Percentiles rank a stretch among this genome's conserved stretches.
Evolutionary conservation across 805 yeast species (phyloP).

Genomic region (Starmerella tilneyi): DNA sequence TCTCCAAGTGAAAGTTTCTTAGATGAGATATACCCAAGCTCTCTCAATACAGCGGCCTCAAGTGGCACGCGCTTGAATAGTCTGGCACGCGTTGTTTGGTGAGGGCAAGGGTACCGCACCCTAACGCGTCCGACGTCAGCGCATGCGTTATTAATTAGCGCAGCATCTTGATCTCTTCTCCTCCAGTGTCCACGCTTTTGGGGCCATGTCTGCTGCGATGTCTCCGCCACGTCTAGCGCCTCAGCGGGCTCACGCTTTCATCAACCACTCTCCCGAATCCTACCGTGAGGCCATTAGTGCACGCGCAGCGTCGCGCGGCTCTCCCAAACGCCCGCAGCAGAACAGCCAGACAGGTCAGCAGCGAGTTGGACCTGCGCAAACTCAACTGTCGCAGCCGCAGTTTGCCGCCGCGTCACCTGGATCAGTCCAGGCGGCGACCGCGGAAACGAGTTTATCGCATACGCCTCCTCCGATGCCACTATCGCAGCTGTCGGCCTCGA

Average conservation of each 20-base stretch:
- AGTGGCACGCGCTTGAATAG: background rate
- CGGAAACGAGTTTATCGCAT: too few species aligned
- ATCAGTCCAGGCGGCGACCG: too few species aligned
- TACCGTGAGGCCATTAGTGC: conserved; percentile 39
- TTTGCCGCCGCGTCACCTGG: too few species aligned
- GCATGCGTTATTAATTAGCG: conserved; percentile 4
- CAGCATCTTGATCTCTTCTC: background rate
- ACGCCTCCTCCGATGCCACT: too few species aligned
- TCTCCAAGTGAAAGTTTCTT: too few species aligned
- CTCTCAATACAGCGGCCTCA: too few species aligned
- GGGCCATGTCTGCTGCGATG: conserved; percentile 11
- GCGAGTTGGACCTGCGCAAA: too few species aligned
- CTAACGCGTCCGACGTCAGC: conserved; percentile 6
- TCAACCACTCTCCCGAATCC: conserved; percentile 84
- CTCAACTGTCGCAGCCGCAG: too few species aligned
- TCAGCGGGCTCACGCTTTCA: conserved; percentile 48
- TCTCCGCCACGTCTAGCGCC: conserved; percentile 5
- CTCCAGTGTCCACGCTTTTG: conserved; percentile 2
- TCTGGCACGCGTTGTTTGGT: conserved; percentile 6
- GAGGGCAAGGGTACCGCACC: conserved; percentile 2
- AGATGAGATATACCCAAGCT: too few species aligned
- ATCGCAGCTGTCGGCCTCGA: too few species aligned
- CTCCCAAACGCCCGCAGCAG: background rate
- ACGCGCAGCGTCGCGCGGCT: background rate
- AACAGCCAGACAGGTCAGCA: background rate